A percentile compares a stretch with the other conserved stretches of the same genome.
Conservation (phyloP, 2,329 filamentous ascomycete genomes). For the Bisporella sp. region DNA sequence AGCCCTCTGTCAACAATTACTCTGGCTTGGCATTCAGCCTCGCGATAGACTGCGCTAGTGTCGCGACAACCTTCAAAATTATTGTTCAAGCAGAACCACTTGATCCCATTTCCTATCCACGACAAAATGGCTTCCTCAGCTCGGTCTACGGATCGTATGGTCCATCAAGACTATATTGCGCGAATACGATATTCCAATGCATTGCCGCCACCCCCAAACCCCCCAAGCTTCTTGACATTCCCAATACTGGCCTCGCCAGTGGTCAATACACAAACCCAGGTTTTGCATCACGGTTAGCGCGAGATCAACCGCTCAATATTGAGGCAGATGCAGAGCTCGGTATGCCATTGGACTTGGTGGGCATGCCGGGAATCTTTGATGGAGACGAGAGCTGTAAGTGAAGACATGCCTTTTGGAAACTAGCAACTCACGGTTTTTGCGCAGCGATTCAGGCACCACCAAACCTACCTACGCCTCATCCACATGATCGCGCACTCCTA, state of each 20-base stretch:
- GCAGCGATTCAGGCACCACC: conserved; percentile 76
- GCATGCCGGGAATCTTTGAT: conserved; percentile 90
- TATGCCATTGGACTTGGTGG: conserved; percentile 93
- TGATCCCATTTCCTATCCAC: not conserved
- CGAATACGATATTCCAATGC: conserved; percentile 94
- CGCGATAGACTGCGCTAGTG: not conserved
- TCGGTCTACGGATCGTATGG: conserved; percentile 37
- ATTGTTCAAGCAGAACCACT: not conserved
- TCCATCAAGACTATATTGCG: conserved; percentile 95
- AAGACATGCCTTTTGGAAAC: conserved; percentile 4
- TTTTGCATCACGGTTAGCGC: conserved; percentile 81
- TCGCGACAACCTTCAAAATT: conserved; percentile 6
- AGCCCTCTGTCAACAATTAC: too few species aligned
- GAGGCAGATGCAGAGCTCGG: conserved; percentile 96
- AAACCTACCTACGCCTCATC: conserved; percentile 64
- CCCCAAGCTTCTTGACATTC: conserved; percentile 97
- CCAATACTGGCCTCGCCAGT: conserved; percentile 80
- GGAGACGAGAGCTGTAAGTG: conserved; percentile 84
- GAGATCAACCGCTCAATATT: conserved; percentile 91
- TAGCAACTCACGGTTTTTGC: conserved; percentile 16
- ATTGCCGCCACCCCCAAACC: conserved; percentile 86
- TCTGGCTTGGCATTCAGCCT: conserved; percentile 2
- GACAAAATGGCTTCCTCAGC: conserved; percentile 22
- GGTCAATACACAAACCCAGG: conserved; percentile 85
- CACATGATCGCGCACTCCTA: conserved; percentile 77